phyloP scores from a whole-genome alignment of 2,329 filamentous ascomycete genomes.

The Xylaria sp. region DNA sequence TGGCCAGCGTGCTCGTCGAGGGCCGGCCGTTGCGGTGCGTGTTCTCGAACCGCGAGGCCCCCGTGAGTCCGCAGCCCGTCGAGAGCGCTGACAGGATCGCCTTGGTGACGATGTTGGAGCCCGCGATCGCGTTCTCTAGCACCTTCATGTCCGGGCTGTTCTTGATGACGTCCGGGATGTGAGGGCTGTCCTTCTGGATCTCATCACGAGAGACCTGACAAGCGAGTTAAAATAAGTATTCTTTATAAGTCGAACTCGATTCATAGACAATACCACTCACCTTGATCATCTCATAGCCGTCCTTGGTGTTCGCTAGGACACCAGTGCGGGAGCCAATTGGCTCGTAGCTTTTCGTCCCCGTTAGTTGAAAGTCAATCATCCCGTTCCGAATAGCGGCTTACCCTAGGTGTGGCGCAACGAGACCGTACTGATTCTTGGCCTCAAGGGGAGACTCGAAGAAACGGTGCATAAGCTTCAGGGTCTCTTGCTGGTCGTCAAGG shows the following conservation, averaged over 20 bases:
- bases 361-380: slow-evolving; percentile 11
- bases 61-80: slow-evolving; percentile 57
- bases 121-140: slow-evolving; percentile 61
- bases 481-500: slow-evolving; percentile 62
- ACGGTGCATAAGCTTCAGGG: slow-evolving; percentile 63
- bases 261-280: slow-evolving; percentile 34
- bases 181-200: slow-evolving; percentile 58
- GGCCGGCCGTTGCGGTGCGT: slow-evolving; percentile 61
- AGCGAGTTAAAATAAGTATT: slow-evolving; percentile 1
- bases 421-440: slow-evolving; percentile 65
- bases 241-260: not conserved
- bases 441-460: slow-evolving; percentile 65
- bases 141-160: slow-evolving; percentile 58
- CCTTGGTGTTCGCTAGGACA: slow-evolving; percentile 58
- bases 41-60: slow-evolving; percentile 60
- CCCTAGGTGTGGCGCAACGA: slow-evolving; percentile 63
- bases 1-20: slow-evolving; percentile 61
- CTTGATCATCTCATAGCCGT: slow-evolving; percentile 65
- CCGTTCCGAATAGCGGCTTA: slow-evolving; percentile 44
- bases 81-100: slow-evolving; percentile 62
- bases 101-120: slow-evolving; percentile 62
- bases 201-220: slow-evolving; percentile 57
- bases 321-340: slow-evolving; percentile 60
- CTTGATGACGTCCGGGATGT: slow-evolving; percentile 59
- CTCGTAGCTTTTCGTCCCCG: slow-evolving; percentile 53